Base-by-base conservation (phyloP, 352 stramenopile genomes). In the Pelagophyceae sp. region DNA sequence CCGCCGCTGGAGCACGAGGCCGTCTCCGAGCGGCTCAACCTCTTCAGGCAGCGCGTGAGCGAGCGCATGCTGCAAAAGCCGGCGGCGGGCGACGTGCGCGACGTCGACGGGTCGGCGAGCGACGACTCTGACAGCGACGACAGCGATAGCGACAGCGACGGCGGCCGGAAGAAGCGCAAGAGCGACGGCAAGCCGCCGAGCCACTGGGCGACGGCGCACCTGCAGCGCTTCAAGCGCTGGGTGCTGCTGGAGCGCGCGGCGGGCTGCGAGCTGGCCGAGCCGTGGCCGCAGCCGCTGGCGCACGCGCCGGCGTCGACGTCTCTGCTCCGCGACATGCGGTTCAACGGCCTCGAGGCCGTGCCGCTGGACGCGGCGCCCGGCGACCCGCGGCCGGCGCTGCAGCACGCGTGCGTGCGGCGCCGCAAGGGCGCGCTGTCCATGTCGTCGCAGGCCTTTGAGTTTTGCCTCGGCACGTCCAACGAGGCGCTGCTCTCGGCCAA, bases 191-290 rank as follows among this genome's bases (percentile, higher is more conserved):
- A 54, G 11, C 23, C 45, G 45, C 45, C 45, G 11, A 23, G 11
- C 45, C 23, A 23, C 45, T 58, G 35, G 67, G 11, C 35, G 35
- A 6, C 33, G 15, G 5, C 27, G 25, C 67, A 58, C 38, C 27
- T 74, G 11, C 5, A 27, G 29, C 67, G 67, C 17, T 58, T 74
- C 67, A 2, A n/a, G 67, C 67, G 67, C 0, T 74, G 67, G 67
- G 29, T 58, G 17, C 5, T 74, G 35, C 35, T 74, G 17, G 67
- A 74, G 67, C 19, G 38, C 1, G 33, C 20, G 2, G n/a, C 31
- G 20, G 67, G 58, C 11, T 33, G 11, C 2, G 58, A 11, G 2
- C 15, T 54, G 1, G 17, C 35, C 11, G 23, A 23, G 67, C 38
- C 67, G 35, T n/a, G 1, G 67, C 20, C 19, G 33, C 27, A 33